Evolutionary conservation across 495 filamentous ascomycete species (phyloP), one percentile per base, ranked within the genome.

Genomic region (Aspergillus nidulans): DNA sequence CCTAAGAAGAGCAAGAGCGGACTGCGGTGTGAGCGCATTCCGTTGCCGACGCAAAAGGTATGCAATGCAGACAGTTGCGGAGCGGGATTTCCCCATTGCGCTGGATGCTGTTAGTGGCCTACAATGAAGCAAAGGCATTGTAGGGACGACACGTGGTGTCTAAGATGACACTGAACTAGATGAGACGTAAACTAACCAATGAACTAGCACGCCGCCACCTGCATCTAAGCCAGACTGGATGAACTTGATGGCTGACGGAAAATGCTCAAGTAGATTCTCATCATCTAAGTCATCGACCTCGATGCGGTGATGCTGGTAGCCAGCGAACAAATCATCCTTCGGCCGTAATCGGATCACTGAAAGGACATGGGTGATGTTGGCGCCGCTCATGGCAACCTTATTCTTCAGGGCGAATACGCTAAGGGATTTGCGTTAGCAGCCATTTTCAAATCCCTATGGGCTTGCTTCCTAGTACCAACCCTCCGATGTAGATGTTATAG

Each of bases 11-110:
- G 69, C 66, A 41, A 92, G 72, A 7, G 88, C 85, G 46, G 83
- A 76, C 34, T 74, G 61, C 23, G 83, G 82, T 39, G 76, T 81
- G 53, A 85, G 75, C 19, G 64, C 65, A 24, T 65, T 69, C 63
- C 60, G 75, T 50, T 69, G 82, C 44, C 41, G 80, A 73, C 86
- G 84, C 64, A 96, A 86, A 49, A 97, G 75, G 71, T 90, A 96
- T 63, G 95, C 91, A 49, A 94, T 79, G 56, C 91, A 78, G 59
- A 91, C 78, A 41, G 91, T 84, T 57, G 91, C 86, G 20, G 92
- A 97, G 46, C 94, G 89, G 48, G 91, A 96, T 72, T 92, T 92
- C 28, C 94, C 94, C 90, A 96, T 95, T 26, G 90, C 92, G 80
- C 94, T 97, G 70, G 53, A 30, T 20, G 49, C 52, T 40, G 62